These are phyloP conservation scores for Herpomyces periplanetae DNA, from an alignment of 2,329 filamentous ascomycete species.

Conservation along the genomic window DNA sequence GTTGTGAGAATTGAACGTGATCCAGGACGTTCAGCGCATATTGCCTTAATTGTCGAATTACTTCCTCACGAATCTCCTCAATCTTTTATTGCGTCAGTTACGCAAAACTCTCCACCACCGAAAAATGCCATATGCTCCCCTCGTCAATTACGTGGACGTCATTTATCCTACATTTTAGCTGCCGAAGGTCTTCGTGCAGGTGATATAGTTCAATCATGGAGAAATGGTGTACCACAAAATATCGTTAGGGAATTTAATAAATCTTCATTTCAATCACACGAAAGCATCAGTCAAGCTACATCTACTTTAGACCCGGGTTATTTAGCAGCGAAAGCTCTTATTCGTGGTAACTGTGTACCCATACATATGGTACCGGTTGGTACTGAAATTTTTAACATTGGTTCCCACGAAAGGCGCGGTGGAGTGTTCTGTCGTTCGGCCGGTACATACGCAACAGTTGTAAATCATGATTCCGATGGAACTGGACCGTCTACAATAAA, in stretches of 20 bases:
- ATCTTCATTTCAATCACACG: too few species aligned
- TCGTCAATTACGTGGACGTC: too few species aligned
- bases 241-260: too few species aligned
- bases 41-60: conserved; percentile 42
- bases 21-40: conserved; percentile 62
- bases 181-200: conserved; percentile 70
- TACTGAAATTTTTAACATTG: conserved; percentile 68
- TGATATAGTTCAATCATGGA: conserved; percentile 67
- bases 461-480: conserved; percentile 12
- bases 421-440: conserved; percentile 75
- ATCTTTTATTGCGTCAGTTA: too few species aligned
- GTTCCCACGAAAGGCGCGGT: conserved; percentile 24
- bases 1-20: conserved; percentile 92
- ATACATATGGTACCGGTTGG: conserved; percentile 83
- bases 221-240: conserved; percentile 49
- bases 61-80: conserved; percentile 29
- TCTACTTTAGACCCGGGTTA: conserved; percentile 77
- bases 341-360: conserved; percentile 72
- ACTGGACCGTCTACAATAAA: conserved; percentile 45
- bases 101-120: too few species aligned
- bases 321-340: conserved; percentile 65
- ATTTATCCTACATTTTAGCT: conserved; percentile 86
- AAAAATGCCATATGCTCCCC: too few species aligned
- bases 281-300: conserved; percentile 81
- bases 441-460: conserved; percentile 50